Evolutionary conservation across 1,284 basidiomycete genomes (phyloP).

Genomic region (Rhodotorula glutinis): DNA sequence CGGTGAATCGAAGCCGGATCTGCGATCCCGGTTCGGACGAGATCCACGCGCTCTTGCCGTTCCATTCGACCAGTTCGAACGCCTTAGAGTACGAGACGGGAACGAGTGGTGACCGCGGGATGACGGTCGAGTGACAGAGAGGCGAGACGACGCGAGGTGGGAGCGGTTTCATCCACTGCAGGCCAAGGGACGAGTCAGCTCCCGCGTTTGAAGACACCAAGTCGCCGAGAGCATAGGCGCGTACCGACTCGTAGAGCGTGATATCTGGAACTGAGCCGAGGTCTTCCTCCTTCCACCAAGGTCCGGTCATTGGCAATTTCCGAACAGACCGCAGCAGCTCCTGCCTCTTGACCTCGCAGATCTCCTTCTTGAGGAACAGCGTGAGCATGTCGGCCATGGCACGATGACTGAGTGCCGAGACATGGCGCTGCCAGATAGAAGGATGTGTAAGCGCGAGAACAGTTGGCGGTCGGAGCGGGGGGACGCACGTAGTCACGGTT

Average conservation of each 20-base stretch:
- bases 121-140: conserved; percentile 11
- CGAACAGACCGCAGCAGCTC: background rate
- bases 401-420: conserved; percentile 16
- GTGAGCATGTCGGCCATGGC: conserved; percentile 33
- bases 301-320: background rate
- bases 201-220: too few relatives aligned
- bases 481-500: conserved; percentile 23
- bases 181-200: background rate
- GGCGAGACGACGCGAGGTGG: conserved; percentile 7
- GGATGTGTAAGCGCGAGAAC: background rate
- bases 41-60: conserved; percentile 23
- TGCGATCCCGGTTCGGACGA: conserved; percentile 12
- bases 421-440: conserved; percentile 22
- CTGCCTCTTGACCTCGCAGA: conserved; percentile 23
- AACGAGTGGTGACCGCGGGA: background rate
- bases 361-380: conserved; percentile 30
- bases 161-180: conserved; percentile 14
- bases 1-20: conserved; percentile 26
- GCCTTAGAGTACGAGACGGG: conserved; percentile 1
- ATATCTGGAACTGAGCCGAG: conserved; percentile 15
- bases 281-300: conserved; percentile 26
- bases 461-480: background rate
- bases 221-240: background rate
- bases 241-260: conserved; percentile 11
- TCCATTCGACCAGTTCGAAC: conserved; percentile 3